Conservation (phyloP, 306 rosid genomes). For the Vigna nakashimae region DNA sequence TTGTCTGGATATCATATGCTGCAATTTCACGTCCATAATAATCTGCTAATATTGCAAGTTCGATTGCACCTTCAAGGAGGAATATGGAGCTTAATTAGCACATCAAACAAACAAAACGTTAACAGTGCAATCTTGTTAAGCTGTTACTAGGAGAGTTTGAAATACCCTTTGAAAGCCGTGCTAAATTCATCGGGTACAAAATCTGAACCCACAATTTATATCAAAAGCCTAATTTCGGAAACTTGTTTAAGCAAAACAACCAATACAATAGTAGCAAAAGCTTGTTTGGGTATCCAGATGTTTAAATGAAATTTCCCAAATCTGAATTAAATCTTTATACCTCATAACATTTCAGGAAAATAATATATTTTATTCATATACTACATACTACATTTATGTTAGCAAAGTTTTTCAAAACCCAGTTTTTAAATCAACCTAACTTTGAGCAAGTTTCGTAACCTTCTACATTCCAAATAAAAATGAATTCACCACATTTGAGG, state of each 20-base stretch:
- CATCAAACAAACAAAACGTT: slow-evolving; percentile 25
- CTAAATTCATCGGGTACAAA: slow-evolving; percentile 18
- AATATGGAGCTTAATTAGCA: slow-evolving; percentile 41
- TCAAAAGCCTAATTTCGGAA: background rate
- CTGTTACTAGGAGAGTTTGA: background rate
- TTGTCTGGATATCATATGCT: slow-evolving; percentile 92
- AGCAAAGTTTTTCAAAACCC: slow-evolving; percentile 2
- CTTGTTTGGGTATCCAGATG: slow-evolving; percentile 28
- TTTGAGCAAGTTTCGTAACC: background rate
- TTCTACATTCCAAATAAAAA: slow-evolving; percentile 17
- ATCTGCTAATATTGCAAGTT: slow-evolving; percentile 89
- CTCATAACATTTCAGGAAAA: slow-evolving; percentile 14
- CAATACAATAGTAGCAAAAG: slow-evolving; percentile 5
- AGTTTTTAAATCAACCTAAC: slow-evolving; percentile 12
- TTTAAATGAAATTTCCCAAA: background rate
- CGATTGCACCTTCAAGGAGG: slow-evolving; percentile 81
- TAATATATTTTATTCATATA: slow-evolving; percentile 3
- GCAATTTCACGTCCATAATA: slow-evolving; percentile 92
- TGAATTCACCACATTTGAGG: slow-evolving; percentile 3
- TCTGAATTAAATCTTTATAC: background rate
- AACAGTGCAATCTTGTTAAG: slow-evolving; percentile 9
- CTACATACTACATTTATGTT: slow-evolving; percentile 19
- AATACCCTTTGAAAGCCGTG: slow-evolving; percentile 29
- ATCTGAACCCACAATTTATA: slow-evolving; percentile 41
- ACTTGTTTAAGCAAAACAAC: slow-evolving; percentile 5